Evolutionary conservation across 2,329 filamentous ascomycete genomes (phyloP), one percentile per base, ranked within the genome.

Genomic region (Ilyonectria sp.): DNA sequence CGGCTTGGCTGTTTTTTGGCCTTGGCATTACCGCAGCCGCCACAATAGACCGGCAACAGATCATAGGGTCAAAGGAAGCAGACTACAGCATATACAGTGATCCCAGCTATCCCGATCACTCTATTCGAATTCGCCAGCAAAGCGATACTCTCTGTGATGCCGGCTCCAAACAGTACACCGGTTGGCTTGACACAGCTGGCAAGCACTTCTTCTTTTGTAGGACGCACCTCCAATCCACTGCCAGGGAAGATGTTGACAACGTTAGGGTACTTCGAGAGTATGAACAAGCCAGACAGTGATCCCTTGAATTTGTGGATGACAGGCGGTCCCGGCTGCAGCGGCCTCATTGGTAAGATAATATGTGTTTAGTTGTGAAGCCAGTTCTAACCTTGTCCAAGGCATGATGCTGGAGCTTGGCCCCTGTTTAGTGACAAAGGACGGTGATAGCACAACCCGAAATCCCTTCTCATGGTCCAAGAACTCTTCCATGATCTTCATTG

Each of bases 231-330:
- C 23, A 23, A 23, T 23, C 1, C 23, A 2, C 23, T 23, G 23
- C 23, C 23, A 23, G 23, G 2, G 23, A 23, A 4, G 3, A 23
- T 23, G 4, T 7, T 47, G 7, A 62, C 50, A 2, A 0, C 21
- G 13, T 17, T 4, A 64, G 61, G 71, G 71, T 74, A 74, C 7
- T 60, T 74, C 19, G 71, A 74, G n/a, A 74, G 71, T 21, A 50
- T 71, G 10, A 67, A 50, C 6, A 64, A 71, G 1, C 71, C 71
- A 0, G 31, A 63, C 1, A 66, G 40, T 1, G 71, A 74, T 1
- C 71, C 71, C 21, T 37, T 74, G 2, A 65, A 71, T 7, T 44
- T 74, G 17, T 74, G 71, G 71, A 17, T 74, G n/a, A 74, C 71
- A 0, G 71, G 71, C 3, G 71, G 71, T 0, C 71, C 71, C 2